Base-by-base conservation (phyloP, 306 rosid genomes). In the Vigna trinervia region DNA sequence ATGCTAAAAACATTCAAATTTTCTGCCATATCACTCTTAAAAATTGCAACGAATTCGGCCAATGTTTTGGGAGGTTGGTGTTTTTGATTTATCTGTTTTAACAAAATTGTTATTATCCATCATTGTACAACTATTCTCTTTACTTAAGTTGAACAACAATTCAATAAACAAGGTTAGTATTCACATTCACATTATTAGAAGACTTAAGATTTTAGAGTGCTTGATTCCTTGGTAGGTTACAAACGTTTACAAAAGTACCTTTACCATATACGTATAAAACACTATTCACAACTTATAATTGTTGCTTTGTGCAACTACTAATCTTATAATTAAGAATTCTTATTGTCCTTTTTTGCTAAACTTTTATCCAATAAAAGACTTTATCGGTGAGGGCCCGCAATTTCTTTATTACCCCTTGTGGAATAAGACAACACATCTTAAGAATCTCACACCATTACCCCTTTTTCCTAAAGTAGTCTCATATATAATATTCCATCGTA, bases 331-430 rank as follows among this genome's bases (percentile, higher is more conserved):
- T 52, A 46, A 2, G 15, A 2, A 5, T 9, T 53, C 4, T 26
- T 4, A 5, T 39, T 62, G 67, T 53, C 26, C 45, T 64, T 73
- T 5, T 64, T 10, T 41, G 32, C 53, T 53, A 53, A 73, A 32
- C 45, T 53, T 53, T 64, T 39, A 4, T 72, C 74, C 48, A 63
- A 63, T 63, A 72, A 4, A 63, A 74, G 74, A 62, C n/a, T 72
- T 43, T 72, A 0, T 28, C 4, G 1, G 15, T 43, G 66, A 53
- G 50, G 67, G 60, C 58, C 78, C 38, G 45, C 53, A 43, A 41
- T 41, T 53, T 0, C 2, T 12, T 41, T 22, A 4, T 38, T 73
- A 17, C 7, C 53, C 26, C 19, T 12, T 34, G 19, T 13, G 20
- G 67, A 57, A 54, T 28, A 73, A 73, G 74, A 73, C 73, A 72